Evolutionary conservation across 495 filamentous ascomycete species (phyloP), one percentile per base, ranked within the genome.

Genomic region (Penicillium bialowiezense): DNA sequence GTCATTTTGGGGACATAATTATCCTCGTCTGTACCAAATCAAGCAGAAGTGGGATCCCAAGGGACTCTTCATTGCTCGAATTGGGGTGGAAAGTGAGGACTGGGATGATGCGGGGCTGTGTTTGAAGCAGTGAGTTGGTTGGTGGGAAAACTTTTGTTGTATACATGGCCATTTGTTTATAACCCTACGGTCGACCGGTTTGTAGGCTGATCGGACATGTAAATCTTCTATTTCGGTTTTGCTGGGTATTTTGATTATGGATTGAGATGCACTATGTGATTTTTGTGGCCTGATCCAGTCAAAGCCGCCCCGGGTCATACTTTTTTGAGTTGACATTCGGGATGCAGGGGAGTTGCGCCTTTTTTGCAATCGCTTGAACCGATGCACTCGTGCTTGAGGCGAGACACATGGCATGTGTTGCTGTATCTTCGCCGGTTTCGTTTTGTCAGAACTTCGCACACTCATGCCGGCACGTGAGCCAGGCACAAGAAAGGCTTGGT

Each of bases 1-100:
- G 18, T 69, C 70, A 5, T 80, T 77, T 56, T 80, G 72, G 70
- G 78, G 77, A 3, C 50, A 58, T 3, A 77, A 80, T 45, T 78
- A 81, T 51, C 56, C 46, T 13, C 60, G 48, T 9, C 51, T 82
- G 26, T 69, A 71, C 15, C 26, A 35, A 2, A 48, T 79, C 5
- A 81, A 81, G 63, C 60, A 68, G 50, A 54, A 56, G 20, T 64
- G 54, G 55, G 62, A 69, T 46, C 63, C 64, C 2, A 44, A 43
- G 3, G 58, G 56, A 3, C 40, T 69, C 4, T 71, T 69, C 24
- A 63, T 64, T 14, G 29, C 54, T 13, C 55, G 56, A 3, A 65
- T 52, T 23, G 59, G 58, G 2, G 61, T 70, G 20, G 60, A 67
- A 6, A 69, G 61, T 36, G 63, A 69, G 41, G 52, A 68, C 29